Evolutionary conservation across 805 yeast genomes (phyloP), one percentile per base, ranked within the genome.

Genomic region (Trichomonascus vanleenenianus): DNA sequence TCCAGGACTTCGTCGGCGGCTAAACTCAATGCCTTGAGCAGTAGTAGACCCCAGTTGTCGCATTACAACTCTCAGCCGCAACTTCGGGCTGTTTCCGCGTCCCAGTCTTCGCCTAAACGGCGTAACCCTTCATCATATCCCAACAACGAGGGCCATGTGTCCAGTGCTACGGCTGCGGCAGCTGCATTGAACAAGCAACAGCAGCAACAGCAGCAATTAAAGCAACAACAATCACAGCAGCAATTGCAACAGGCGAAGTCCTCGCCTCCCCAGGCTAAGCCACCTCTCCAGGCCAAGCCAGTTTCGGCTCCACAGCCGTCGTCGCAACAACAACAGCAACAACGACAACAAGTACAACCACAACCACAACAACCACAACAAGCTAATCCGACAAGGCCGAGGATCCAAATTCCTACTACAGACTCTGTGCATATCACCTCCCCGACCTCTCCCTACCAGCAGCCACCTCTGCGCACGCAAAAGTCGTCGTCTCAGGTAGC

Each of bases 161-260:
- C 34, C 11, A 12, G 15, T 9, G 47, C 51, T 4, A 44, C 41
- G 10, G 59, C 59, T n/a, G 56, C 58, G 11, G 56, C 59, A 14
- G 53, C 50, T 2, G 59, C 59, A 12, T 41, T 53, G 19, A 55
- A 35, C 45, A 6, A 41, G 39, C 27, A 47, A 42, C 25, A 16
- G 25, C 52, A 39, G 32, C 56, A 39, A 44, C 36, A 36, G 35
- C 41, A 37, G 35, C 52, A 42, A 19, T 22, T 37, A 40, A 56
- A 38, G 37, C 50, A 37, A 31, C 50, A 37, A 30, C 41, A 20
- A 25, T 43, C 19, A 11, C 27, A 9, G 16, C 30, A 22, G 34
- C 47, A 14, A 27, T 32, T 7, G 32, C 38, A 25, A 30, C 18
- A 39, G 14, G 30, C 19, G 16, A 35, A 30, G 7, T 25, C 31